Evolutionary conservation across 352 stramenopile genomes (phyloP), one percentile per base, ranked within the genome.

Genomic region (Pythium phragmitis): DNA sequence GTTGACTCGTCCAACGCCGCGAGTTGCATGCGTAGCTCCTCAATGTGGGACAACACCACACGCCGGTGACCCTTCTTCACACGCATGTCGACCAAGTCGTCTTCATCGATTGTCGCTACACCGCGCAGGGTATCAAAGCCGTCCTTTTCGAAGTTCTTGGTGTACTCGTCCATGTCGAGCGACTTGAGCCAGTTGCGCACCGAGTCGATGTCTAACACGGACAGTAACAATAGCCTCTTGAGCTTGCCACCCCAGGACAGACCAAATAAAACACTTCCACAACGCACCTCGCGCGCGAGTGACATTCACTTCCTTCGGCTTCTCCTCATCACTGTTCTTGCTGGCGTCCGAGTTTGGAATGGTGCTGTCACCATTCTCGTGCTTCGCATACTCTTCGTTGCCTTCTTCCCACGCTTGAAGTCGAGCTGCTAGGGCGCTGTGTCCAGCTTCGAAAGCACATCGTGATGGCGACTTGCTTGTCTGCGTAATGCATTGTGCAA

Each of bases 151-250:
- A 96, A 96, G 73, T 88, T 90, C 57, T 88, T 75, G 33, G 82
- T 88, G 69, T 96, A 94, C 71, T 93, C 83, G 60, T 92, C 87
- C 81, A 95, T 91, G 62, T 95, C 89, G 60, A 95, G 77, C 34
- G 77, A 80, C 73, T 89, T 93, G 46, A 95, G 79, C 87, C 87
- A 96, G 61, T 89, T 88, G 58, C 82, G 73, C 45, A 95, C 82
- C 14, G 84, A 85, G 48, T 91, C 79, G 47, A 93, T 89, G 69
- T 93, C 86, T 93, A 55, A 11, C 34, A 11, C 17, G 12, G 23
- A 11, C 28, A 50, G 12, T 16, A 46, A 30, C 26, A 30, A 30
- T 9, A 46, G 11, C 14, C 43, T 26, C 28, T 28, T 50, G 17
- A 50, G 28, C 28, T 33, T 30, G 13, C 6, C 7, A 17, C 39